Percentiles rank a stretch among this genome's conserved stretches.
phyloP scores from a whole-genome alignment of 345 rosid species.

The Syzygium jambos region DNA sequence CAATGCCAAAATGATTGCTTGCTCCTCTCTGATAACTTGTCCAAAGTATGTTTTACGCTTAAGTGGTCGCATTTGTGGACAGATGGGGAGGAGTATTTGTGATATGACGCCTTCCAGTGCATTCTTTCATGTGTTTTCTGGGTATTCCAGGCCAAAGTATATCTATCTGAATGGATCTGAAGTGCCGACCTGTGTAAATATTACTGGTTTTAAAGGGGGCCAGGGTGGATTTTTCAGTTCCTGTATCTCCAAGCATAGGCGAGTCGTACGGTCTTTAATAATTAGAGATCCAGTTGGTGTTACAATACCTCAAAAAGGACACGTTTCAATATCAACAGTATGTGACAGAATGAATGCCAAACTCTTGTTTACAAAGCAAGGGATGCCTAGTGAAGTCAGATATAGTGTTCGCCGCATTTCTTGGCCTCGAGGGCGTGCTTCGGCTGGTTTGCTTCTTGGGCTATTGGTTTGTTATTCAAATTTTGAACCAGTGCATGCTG shows the following conservation, averaged over 20 bases:
- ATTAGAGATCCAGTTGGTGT: conserved; percentile 21
- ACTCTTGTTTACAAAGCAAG: conserved; percentile 36
- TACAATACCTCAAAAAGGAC: conserved; percentile 22
- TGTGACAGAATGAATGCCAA: conserved; percentile 24
- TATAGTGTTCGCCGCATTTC: conserved; percentile 27
- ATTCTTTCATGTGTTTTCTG: conserved; percentile 16
- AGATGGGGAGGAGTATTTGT: conserved; percentile 29
- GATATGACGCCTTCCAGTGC: conserved; percentile 31
- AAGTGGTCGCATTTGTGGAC: conserved; percentile 20
- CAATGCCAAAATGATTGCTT: conserved; percentile 42
- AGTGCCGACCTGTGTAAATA: conserved; percentile 21
- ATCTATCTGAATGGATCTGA: conserved; percentile 33
- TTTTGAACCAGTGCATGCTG: conserved; percentile 52
- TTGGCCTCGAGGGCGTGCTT: conserved; percentile 37
- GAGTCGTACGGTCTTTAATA: conserved; percentile 18
- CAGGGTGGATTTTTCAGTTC: conserved; percentile 20
- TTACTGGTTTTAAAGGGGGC: conserved; percentile 6
- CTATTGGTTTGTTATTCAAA: conserved; percentile 61
- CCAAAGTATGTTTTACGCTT: conserved; percentile 37
- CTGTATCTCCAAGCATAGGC: conserved; percentile 16
- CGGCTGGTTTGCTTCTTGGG: conserved; percentile 46
- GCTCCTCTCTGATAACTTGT: conserved; percentile 41
- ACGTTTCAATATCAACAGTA: conserved; percentile 37
- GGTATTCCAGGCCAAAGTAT: conserved; percentile 18
- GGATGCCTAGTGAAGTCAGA: conserved; percentile 25